These are phyloP conservation scores for Ceratobasidium sp. DNA, from an alignment of 1,284 basidiomycete species.

Conservation along the genomic window DNA sequence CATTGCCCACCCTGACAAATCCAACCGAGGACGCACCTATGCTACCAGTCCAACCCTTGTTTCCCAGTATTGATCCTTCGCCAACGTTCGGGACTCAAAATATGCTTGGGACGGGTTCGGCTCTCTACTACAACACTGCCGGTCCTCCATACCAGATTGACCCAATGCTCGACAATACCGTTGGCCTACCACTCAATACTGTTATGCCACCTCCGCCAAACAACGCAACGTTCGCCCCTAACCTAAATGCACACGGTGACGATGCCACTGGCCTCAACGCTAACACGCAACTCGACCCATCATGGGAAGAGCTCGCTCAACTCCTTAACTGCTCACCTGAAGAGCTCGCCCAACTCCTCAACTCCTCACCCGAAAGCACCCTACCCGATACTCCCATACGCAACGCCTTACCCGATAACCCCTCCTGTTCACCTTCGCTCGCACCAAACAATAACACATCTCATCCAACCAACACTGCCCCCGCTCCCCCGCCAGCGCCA, in stretches of 20 bases:
- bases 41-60: background rate
- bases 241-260: background rate
- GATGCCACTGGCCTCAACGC: too few relatives aligned
- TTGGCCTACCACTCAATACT: background rate
- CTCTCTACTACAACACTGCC: constrained; percentile 3
- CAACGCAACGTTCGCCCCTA: background rate
- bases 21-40: background rate
- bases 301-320: background rate
- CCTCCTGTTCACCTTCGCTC: background rate
- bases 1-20: background rate
- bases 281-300: too few relatives aligned
- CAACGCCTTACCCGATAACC: background rate
- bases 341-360: background rate
- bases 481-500: background rate
- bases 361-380: too few relatives aligned
- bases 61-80: background rate
- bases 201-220: background rate
- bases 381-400: background rate
- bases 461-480: background rate
- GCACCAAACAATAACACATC: background rate
- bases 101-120: background rate
- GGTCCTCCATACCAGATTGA: background rate
- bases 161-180: background rate
- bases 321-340: background rate
- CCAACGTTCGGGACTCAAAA: background rate